Conservation (phyloP, 2,329 filamentous ascomycete species). For the Neurospora sp. region DNA sequence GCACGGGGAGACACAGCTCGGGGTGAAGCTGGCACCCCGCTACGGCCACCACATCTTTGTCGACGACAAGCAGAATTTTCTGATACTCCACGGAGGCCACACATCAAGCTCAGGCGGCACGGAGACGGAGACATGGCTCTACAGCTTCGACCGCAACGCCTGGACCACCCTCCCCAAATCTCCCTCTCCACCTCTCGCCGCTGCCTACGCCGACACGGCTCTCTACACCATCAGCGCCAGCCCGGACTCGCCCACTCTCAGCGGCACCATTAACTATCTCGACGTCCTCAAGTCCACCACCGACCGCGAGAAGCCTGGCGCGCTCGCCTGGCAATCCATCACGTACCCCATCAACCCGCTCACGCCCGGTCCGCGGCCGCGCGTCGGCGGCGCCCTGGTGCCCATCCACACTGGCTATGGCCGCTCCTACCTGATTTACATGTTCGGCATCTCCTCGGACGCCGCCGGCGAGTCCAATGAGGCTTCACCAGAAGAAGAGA, state of each 20-base stretch:
- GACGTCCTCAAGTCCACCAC: slow-evolving; percentile 22
- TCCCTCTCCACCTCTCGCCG: slow-evolving; percentile 26
- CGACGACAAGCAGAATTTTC: slow-evolving; percentile 34
- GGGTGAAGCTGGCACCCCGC: slow-evolving; percentile 21
- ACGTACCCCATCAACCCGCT: slow-evolving; percentile 28
- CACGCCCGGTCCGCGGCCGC: slow-evolving; percentile 29
- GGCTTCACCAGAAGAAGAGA: slow-evolving; percentile 12
- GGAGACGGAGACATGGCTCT: slow-evolving; percentile 36
- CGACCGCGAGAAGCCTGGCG: slow-evolving; percentile 21
- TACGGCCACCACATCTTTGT: slow-evolving; percentile 26
- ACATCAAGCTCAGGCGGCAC: slow-evolving; percentile 9
- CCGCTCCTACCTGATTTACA: slow-evolving; percentile 39
- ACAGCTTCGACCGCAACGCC: slow-evolving; percentile 34
- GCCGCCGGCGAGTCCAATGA: neutral
- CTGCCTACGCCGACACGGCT: slow-evolving; percentile 33
- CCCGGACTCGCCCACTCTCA: slow-evolving; percentile 17
- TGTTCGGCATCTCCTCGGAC: slow-evolving; percentile 30
- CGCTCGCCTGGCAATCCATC: slow-evolving; percentile 27
- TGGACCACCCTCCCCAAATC: slow-evolving; percentile 40
- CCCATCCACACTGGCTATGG: slow-evolving; percentile 41
- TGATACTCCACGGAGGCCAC: slow-evolving; percentile 40
- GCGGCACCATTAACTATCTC: slow-evolving; percentile 27
- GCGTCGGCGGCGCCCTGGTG: slow-evolving; percentile 32
- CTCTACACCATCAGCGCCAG: slow-evolving; percentile 35
- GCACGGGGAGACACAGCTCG: slow-evolving; percentile 21